Evolutionary conservation across 2,329 filamentous ascomycete genomes (phyloP), one percentile per base, ranked within the genome.

Genomic region (Claviceps fusiformis): DNA sequence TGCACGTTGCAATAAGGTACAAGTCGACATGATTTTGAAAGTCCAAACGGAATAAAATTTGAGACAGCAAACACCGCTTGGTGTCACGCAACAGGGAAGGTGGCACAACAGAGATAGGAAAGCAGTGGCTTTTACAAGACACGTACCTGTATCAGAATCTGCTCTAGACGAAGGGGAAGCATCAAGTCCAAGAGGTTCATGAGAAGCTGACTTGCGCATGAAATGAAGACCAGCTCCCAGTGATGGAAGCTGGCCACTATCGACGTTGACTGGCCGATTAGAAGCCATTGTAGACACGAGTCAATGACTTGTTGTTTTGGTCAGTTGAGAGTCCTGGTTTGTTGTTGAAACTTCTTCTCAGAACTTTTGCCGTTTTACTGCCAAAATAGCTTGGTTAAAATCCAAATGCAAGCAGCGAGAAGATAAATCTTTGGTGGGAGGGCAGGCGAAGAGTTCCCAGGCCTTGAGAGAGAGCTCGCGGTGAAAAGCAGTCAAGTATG

Each of bases 141-240:
- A 53, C 31, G 13, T 49, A 54, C 52, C 52, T 35, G n/a, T 41
- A 8, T 19, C n/a, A 50, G 39, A 47, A 37, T 47, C 53, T 19
- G 51, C 52, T 19, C 54, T 54, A 17, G 58, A 59, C 1, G 47
- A 57, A 35, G 50, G 31, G 8, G 55, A 19, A 7, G 39, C 43
- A 2, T 57, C 56, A 15, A 49, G 48, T 29, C 51, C 31, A 37
- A 60, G 54, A 31, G 59, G 58, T 46, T 60, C 58, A 51, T 56
- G 57, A 29, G 59, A 60, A 19, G 58, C 54, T 7, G 55, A 52
- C 41, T 56, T 60, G 43, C 56, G 53, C 51, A 59, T 53, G 5
- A 49, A 53, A 29, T 33, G 55, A 41, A 57, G 49, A 27, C 48
- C 55, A 27, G 47, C 55, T 43, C 52, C 51, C 17, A 54, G 46